Evolutionary conservation across 345 rosid species (phyloP), one percentile per base, ranked within the genome.

Genomic region (Aethionema arabicum): DNA sequence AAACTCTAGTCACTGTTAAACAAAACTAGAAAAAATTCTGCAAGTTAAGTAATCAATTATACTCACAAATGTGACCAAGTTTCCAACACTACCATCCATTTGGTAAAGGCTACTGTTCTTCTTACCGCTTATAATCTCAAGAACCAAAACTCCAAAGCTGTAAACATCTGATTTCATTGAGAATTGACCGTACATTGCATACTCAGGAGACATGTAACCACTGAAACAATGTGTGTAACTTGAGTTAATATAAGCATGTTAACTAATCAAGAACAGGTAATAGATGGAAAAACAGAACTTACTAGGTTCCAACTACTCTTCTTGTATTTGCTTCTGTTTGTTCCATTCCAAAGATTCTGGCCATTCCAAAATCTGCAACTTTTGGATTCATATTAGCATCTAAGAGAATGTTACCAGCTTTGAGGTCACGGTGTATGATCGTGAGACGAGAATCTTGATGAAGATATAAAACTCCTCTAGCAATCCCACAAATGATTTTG

Each of bases 271-370:
- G 4, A 8, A 0, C 14, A 8, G 6, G 4, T 47, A 48, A 16
- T 7, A 31, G 38, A 32, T 5, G n/a, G 53, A n/a, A 6, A 21
- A 2, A 0, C 12, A 48, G 3, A 27, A 56, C 73, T 72, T 78
- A 83, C 89, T 56, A 75, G 36, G 92, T 79, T n/a, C 77, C 83
- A 2, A 72, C 80, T 45, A 79, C 56, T 53, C 76, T 77, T 1
- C 0, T 52, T 0, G 82, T 82, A 29, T 69, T 67, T 8, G 72
- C 80, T 59, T 73, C 74, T 11, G 69, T 59, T 59, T 82, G 63
- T 32, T 68, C 67, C 45, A 36, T 67, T n/a, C 65, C 56, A 14
- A 75, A 77, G 32, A 77, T 73, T 51, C 63, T 68, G 0, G 84
- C 87, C 75, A 67, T 73, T 48, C 77, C 84, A 43, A 82, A 82